phyloP scores from a whole-genome alignment of 352 stramenopile genomes.

The Phytophthora macrochlamydospora region DNA sequence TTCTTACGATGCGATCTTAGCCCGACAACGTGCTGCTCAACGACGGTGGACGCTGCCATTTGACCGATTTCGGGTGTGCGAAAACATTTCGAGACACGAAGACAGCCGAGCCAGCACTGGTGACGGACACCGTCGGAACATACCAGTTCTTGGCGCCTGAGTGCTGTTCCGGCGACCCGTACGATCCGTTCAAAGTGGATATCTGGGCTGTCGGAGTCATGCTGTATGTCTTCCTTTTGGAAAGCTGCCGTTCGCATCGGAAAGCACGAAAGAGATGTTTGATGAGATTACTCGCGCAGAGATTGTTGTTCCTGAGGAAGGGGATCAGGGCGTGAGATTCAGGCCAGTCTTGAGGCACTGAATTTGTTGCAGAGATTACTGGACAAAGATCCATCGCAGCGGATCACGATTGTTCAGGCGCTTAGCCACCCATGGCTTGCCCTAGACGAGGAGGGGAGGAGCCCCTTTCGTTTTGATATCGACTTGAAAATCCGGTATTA shows the following conservation, averaged over 20 bases:
- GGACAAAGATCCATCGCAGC: conserved; percentile 47
- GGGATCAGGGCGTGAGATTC: conserved; percentile 13
- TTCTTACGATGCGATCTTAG: conserved; percentile 27
- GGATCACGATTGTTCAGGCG: conserved; percentile 59
- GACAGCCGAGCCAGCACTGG: conserved; percentile 22
- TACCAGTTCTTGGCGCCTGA: conserved; percentile 92
- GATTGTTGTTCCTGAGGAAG: conserved; percentile 36
- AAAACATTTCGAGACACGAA: conserved; percentile 26
- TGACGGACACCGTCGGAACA: conserved; percentile 88
- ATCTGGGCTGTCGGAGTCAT: conserved; percentile 87
- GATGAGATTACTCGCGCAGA: conserved; percentile 69
- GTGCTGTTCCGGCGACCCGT: conserved; percentile 81
- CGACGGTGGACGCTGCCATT: conserved; percentile 72
- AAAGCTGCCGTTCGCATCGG: conserved; percentile 76
- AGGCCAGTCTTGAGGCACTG: conserved; percentile 34
- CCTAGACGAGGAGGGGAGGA: conserved; percentile 52
- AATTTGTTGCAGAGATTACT: conserved; percentile 64
- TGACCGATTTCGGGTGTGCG: conserved; percentile 91
- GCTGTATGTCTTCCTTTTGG: conserved; percentile 90
- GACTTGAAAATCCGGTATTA: not conserved
- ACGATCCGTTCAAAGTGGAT: conserved; percentile 85
- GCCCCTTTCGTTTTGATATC: conserved; percentile 67
- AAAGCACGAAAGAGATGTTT: conserved; percentile 77
- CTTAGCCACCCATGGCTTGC: conserved; percentile 69
- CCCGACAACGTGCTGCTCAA: conserved; percentile 91